Evolutionary conservation across 345 rosid genomes (phyloP), one percentile per base, ranked within the genome.

Genomic region (Eucalyptus cloeziana): DNA sequence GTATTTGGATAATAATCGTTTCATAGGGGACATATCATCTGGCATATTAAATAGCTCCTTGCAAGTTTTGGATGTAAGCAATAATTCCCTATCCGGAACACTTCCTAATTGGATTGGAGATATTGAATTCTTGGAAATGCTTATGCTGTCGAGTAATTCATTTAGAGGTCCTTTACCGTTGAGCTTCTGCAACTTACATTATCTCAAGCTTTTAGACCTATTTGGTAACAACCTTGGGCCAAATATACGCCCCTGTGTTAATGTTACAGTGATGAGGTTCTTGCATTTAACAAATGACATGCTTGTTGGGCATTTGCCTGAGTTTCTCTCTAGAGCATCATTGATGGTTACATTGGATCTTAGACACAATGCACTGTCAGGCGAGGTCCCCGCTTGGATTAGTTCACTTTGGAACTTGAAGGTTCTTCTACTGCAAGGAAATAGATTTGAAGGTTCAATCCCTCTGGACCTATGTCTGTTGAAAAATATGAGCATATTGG

Each of bases 41-140:
- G 0, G 4, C 33, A 62, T 62, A 30, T 62, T 62, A 13, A 13
- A 13, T 3, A 62, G 71, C 33, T 30, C 71, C 5, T 30, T 62
- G 71, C 8, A 13, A 7, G 37, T n/a, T 8, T 31, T 89, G 47
- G 92, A 92, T 87, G 85, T 92, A 14, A 85, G 92, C 30, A 86
- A 86, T 7, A 93, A 93, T 49, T 14, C 37, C 22, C 54, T 93
- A 8, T 49, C 27, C 0, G 92, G 91, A 11, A 58, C 19, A 2
- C 87, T 93, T 83, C 92, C 93, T 7, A 5, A 87, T 50, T 90
- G 92, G 90, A 90, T 91, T 5, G 44, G 49, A 5, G 81, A 79
- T 10, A 0, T 60, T 6, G 37, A 56, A 6, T 4, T 2, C n/a
- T 43, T 89, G 83, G 0, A 0, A 17, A 37, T 12, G 15, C 87